phyloP scores from a whole-genome alignment of 2,329 filamentous ascomycete genomes.

The Furcasterigmium sp. region DNA sequence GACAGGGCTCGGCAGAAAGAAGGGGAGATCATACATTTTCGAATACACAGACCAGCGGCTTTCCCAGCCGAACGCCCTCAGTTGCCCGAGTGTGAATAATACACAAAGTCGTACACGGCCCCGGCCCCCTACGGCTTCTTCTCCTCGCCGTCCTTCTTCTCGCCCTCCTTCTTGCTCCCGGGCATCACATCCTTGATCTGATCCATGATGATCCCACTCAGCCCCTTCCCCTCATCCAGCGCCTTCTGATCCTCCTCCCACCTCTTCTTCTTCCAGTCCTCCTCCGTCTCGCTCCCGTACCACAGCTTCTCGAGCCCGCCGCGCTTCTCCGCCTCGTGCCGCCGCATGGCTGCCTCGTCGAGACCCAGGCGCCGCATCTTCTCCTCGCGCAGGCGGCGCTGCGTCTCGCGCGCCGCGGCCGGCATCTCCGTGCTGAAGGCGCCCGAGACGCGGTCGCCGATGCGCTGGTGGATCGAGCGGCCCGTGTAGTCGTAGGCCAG shows the following conservation, averaged over 20 bases:
- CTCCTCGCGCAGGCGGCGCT: conserved; percentile 35
- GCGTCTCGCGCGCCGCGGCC: conserved; percentile 45
- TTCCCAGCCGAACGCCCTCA: not conserved
- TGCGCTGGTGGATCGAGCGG: conserved; percentile 43
- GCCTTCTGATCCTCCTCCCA: conserved; percentile 46
- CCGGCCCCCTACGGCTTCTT: conserved; percentile 6
- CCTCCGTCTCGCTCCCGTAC: conserved; percentile 49
- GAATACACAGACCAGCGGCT: not conserved
- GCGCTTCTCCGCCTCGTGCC: conserved; percentile 17
- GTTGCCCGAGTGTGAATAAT: not conserved
- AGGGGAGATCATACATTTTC: not conserved
- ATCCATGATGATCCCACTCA: conserved; percentile 50
- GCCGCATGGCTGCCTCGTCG: conserved; percentile 16
- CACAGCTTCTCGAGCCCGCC: conserved; percentile 42
- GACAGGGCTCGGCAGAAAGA: no score
- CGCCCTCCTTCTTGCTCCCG: conserved; percentile 27
- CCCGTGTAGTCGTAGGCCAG: conserved; percentile 53
- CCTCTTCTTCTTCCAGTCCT: conserved; percentile 49
- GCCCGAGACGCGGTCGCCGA: conserved; percentile 34
- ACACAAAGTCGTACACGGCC: not conserved
- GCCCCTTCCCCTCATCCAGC: conserved; percentile 49
- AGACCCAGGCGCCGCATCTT: conserved; percentile 13
- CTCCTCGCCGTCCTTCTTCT: conserved; percentile 13
- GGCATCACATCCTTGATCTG: conserved; percentile 47
- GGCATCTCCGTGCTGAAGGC: conserved; percentile 50